A percentile compares a stretch with the other conserved stretches of the same genome.
Conservation (phyloP, 1,284 basidiomycete genomes). For the Mycosarcoma mackinlayi region DNA sequence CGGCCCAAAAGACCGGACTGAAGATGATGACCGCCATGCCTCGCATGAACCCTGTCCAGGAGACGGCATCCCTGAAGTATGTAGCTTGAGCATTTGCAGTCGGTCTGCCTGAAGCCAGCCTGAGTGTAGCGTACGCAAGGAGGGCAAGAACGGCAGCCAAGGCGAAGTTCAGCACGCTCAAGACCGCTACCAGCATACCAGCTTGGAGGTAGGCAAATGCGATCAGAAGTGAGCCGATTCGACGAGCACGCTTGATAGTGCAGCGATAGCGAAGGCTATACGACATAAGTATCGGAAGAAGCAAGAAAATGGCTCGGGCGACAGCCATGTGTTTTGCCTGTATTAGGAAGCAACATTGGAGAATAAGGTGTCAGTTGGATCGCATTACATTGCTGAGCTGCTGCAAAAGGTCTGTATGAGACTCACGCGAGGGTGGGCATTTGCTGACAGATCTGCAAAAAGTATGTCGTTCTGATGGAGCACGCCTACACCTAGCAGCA, state of each 20-base stretch:
- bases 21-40: slow-evolving; percentile 5
- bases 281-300: not conserved
- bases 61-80: not conserved
- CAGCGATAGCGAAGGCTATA: slow-evolving; percentile 6
- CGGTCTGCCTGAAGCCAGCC: slow-evolving; percentile 9
- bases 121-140: slow-evolving; percentile 14
- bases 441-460: not conserved
- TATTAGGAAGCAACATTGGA: not conserved
- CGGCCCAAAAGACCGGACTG: slow-evolving; percentile 15
- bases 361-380: not conserved
- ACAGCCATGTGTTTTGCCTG: not conserved
- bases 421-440: no score
- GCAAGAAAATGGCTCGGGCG: not conserved
- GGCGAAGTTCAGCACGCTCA: slow-evolving; percentile 59
- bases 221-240: slow-evolving; percentile 45
- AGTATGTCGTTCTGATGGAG: slow-evolving; percentile 8
- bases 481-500: slow-evolving; percentile 1
- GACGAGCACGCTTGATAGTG: slow-evolving; percentile 8
- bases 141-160: slow-evolving; percentile 44
- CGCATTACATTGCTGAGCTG: not conserved
- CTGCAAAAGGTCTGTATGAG: not conserved
- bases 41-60: not conserved
- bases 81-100: not conserved
- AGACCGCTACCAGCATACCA: slow-evolving; percentile 54
- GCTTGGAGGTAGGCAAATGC: slow-evolving; percentile 58